Conservation (phyloP, 352 stramenopile genomes). For the Phytophthora parvispora region DNA sequence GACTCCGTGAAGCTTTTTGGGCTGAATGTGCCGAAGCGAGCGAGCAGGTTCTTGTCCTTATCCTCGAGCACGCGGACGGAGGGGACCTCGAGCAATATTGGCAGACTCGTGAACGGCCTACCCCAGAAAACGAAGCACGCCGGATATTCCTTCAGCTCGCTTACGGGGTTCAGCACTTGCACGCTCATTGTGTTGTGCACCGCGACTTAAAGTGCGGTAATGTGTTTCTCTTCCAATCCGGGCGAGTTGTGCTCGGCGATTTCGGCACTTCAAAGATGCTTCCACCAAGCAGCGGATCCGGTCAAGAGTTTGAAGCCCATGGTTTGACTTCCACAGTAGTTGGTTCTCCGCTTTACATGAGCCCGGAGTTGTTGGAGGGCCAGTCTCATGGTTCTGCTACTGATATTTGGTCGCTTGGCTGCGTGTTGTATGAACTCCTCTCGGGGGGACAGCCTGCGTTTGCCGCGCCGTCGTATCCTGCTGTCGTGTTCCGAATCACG, state of each 20-base stretch:
- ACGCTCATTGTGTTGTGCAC: constrained; percentile 69
- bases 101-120: neutral
- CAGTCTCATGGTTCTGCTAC: constrained; percentile 66
- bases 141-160: constrained; percentile 77
- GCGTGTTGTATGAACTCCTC: constrained; percentile 80
- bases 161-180: constrained; percentile 87
- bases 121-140: constrained; percentile 25
- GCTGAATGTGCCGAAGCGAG: constrained; percentile 7
- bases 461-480: constrained; percentile 48
- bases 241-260: constrained; percentile 87
- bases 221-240: constrained; percentile 77
- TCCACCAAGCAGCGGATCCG: constrained; percentile 5
- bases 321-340: constrained; percentile 58
- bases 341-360: constrained; percentile 84
- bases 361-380: constrained; percentile 71
- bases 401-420: constrained; percentile 89
- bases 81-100: constrained; percentile 70
- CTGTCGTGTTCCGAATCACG: constrained; percentile 58
- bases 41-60: constrained; percentile 47
- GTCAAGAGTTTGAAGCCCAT: constrained; percentile 11
- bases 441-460: constrained; percentile 70
- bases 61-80: constrained; percentile 77
- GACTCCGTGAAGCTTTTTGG: constrained; percentile 69
- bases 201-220: constrained; percentile 92
- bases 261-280: constrained; percentile 73